Conservation (phyloP, 106 monocot genomes). For the Cymbidium sinense region DNA sequence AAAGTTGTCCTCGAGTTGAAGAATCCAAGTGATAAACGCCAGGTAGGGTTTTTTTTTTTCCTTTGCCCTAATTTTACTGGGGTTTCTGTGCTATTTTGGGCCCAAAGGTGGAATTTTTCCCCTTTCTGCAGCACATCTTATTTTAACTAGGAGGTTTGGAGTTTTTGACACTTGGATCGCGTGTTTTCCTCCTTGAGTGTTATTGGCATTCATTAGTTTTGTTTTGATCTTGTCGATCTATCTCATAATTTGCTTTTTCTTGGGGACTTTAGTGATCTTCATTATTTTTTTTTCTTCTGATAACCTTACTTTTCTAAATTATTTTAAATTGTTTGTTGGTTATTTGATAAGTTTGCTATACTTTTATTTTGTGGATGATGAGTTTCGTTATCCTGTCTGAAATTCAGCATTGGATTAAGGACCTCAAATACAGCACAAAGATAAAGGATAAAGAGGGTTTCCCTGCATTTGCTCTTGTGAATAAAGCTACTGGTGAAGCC, state of each 20-base stretch:
- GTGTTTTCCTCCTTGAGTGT: no score
- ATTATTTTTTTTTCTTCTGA: not conserved
- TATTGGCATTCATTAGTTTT: not conserved
- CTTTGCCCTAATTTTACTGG: not conserved
- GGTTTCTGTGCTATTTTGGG: not conserved
- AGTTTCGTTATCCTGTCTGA: not conserved
- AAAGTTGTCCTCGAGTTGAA: slow-evolving; percentile 44
- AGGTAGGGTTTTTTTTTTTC: slow-evolving; percentile 19
- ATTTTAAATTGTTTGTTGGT: not conserved
- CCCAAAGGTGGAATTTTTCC: no score
- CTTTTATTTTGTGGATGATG: not conserved
- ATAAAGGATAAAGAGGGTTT: slow-evolving; percentile 72
- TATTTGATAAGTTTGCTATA: not conserved
- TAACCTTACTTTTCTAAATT: not conserved
- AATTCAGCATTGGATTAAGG: slow-evolving; percentile 83
- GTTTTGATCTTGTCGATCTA: not conserved
- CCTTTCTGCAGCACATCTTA: no score
- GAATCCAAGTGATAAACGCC: slow-evolving; percentile 39
- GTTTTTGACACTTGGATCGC: no score
- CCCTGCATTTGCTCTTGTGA: slow-evolving; percentile 67
- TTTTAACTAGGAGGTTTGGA: no score
- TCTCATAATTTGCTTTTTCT: not conserved
- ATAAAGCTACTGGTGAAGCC: slow-evolving; percentile 64
- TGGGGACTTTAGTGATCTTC: not conserved
- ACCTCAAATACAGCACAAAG: slow-evolving; percentile 48